Base-by-base conservation (phyloP, 2,329 filamentous ascomycete genomes). In the Ophiobolus disseminans region DNA sequence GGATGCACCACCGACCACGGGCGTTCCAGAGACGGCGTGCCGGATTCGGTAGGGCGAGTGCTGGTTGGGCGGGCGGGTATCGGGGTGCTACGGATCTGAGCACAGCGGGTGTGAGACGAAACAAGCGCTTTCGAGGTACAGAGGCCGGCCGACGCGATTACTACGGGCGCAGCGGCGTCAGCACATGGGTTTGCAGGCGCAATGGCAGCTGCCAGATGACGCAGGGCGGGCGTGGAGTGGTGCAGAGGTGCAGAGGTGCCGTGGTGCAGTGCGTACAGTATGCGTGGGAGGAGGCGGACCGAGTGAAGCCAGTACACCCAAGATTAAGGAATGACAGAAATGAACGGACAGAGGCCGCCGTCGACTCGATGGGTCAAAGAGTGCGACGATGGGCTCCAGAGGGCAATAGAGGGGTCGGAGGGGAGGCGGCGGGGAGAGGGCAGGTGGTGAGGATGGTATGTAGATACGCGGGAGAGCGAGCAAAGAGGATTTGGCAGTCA, bases 251-350 rank as follows among this genome's bases (percentile, higher is more conserved):
- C 28, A 34, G 32, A 23, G 44, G 20, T 30, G 14, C n/a, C n/a
- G n/a, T n/a, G 45, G 38, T 26, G 48, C 40, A n/a, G 48, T 37
- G 60, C 67, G 53, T 63, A 69, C 68, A 62, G 52, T 57, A 66
- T 62, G 54, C 40, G 47, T 34, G 38, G 43, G 35, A 28, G 42
- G 43, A 26, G 40, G 30, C 41, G 60, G 58, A 48, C 37, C 32
- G 55, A 53, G 66, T 65, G 65, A 61, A 68, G 63, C 68, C 68
- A 69, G 68, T 68, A 69, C 68, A 70, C 63, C 63, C 66, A 59
- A 57, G 59, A 68, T 66, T 66, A 71, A 70, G 67, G 68, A 72
- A 68, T 66, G 68, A 69, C 64, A 49, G 48, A 66, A 73, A 72
- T 55, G 69, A 73, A 60, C 63, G 69, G 68, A 71, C 69, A 68